phyloP scores from a whole-genome alignment of 2,329 filamentous ascomycete species.

The Aureobasidium subglaciale region DNA sequence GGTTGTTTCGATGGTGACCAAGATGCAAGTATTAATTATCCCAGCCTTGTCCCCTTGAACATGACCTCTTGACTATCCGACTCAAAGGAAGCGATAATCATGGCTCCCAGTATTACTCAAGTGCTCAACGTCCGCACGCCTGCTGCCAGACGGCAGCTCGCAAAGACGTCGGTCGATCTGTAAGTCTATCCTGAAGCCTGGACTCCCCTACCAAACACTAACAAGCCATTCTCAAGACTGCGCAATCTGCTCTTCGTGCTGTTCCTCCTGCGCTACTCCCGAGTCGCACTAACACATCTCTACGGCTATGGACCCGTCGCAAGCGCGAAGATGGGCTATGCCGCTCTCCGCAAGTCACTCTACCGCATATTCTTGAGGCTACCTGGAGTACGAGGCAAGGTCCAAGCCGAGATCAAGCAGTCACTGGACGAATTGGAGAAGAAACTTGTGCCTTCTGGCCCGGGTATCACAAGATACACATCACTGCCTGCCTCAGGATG shows the following conservation, averaged over 20 bases:
- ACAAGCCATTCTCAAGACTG: constrained; percentile 44
- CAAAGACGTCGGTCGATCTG: constrained; percentile 10
- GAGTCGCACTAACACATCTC: constrained; percentile 73
- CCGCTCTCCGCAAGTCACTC: constrained; percentile 60
- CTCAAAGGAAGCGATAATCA: not conserved
- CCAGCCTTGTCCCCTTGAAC: not conserved
- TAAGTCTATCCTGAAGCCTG: not conserved
- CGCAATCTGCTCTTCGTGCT: constrained; percentile 84
- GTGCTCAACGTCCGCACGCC: not conserved
- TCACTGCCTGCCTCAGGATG: constrained; percentile 77
- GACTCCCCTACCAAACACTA: not conserved
- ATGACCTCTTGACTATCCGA: constrained; percentile 1
- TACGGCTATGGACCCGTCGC: constrained; percentile 83
- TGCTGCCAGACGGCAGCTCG: constrained; percentile 8
- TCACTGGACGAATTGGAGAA: constrained; percentile 71
- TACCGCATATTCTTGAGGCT: constrained; percentile 82
- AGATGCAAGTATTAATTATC: not conserved
- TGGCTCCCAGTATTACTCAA: not conserved
- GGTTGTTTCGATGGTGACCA: too few relatives aligned
- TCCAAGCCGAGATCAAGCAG: constrained; percentile 76
- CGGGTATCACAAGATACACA: constrained; percentile 65
- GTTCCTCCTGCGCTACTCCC: constrained; percentile 77
- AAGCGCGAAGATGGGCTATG: constrained; percentile 67
- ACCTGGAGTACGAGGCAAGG: constrained; percentile 78
- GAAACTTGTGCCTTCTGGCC: constrained; percentile 71